These are phyloP conservation scores for Lasiosphaeriaceae sp. DNA, from an alignment of 495 filamentous ascomycete genomes.

Conservation along the genomic window DNA sequence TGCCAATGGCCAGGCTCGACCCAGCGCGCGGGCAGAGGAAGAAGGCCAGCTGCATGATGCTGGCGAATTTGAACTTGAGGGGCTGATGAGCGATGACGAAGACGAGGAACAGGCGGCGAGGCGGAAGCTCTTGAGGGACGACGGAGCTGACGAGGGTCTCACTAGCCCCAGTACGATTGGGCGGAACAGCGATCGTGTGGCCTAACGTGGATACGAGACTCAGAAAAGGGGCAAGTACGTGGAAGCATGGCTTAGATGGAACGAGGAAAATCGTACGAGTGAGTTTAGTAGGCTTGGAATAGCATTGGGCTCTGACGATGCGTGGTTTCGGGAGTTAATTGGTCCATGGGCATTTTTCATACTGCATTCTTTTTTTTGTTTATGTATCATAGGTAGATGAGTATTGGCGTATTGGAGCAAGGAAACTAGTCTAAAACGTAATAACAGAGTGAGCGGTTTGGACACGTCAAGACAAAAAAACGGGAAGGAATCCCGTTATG, in stretches of 20 bases:
- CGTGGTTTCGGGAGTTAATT: no score
- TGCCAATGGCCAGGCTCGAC: slow-evolving; percentile 21
- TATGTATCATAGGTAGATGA: no score
- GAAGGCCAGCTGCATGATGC: slow-evolving; percentile 62
- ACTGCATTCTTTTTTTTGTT: no score
- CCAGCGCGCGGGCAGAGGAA: slow-evolving; percentile 36
- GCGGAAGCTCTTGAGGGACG: slow-evolving; percentile 34
- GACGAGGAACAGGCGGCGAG: slow-evolving; percentile 49
- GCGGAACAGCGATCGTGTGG: slow-evolving; percentile 24
- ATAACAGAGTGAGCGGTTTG: no score
- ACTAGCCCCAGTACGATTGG: slow-evolving; percentile 38
- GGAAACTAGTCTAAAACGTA: no score
- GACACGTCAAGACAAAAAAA: no score
- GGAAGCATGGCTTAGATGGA: neutral
- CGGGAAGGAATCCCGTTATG: no score
- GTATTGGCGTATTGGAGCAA: no score
- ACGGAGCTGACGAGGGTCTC: slow-evolving; percentile 27
- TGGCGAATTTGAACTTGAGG: slow-evolving; percentile 87
- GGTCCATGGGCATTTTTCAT: no score
- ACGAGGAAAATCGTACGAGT: no score
- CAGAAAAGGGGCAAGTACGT: neutral
- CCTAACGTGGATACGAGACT: slow-evolving; percentile 4
- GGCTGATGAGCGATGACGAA: slow-evolving; percentile 81
- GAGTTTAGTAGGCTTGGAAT: no score
- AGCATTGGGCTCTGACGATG: no score